Evolutionary conservation across 495 filamentous ascomycete species (phyloP).

Genomic region (Aspergillus incahuasiensis): DNA sequence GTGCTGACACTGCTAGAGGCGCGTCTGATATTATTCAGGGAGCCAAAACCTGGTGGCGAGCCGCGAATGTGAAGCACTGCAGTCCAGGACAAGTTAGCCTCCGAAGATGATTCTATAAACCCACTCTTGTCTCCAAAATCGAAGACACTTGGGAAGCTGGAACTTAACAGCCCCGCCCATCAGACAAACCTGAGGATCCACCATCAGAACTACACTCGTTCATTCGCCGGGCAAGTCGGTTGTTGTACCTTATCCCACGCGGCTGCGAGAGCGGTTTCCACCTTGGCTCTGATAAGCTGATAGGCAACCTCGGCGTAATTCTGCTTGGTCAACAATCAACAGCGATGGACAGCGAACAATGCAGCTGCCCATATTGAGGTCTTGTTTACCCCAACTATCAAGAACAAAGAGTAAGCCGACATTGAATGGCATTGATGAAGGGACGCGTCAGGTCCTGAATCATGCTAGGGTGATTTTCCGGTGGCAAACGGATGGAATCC

Average conservation of each 20-base stretch:
- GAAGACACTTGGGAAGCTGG: slow-evolving; percentile 5
- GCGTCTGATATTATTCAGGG: neutral
- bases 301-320: slow-evolving; percentile 24
- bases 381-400: neutral
- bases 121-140: neutral
- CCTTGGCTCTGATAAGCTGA: slow-evolving; percentile 23
- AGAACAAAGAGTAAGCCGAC: neutral
- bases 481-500: neutral
- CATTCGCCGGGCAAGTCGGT: neutral
- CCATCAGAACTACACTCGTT: neutral
- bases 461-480: slow-evolving; percentile 4
- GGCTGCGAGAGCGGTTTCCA: slow-evolving; percentile 14
- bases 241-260: slow-evolving; percentile 13
- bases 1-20: neutral
- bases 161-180: slow-evolving; percentile 18
- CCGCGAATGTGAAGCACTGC: neutral
- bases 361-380: neutral
- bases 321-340: slow-evolving; percentile 22
- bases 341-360: neutral
- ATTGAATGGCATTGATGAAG: neutral
- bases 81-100: slow-evolving; percentile 8
- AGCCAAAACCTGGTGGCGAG: slow-evolving; percentile 1
- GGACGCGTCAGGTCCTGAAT: neutral
- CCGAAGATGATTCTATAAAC: neutral
- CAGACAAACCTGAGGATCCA: slow-evolving; percentile 19